These are phyloP conservation scores for Fraxinus sp. DNA, from an alignment of 305 asterid species.

Conservation along the genomic window DNA sequence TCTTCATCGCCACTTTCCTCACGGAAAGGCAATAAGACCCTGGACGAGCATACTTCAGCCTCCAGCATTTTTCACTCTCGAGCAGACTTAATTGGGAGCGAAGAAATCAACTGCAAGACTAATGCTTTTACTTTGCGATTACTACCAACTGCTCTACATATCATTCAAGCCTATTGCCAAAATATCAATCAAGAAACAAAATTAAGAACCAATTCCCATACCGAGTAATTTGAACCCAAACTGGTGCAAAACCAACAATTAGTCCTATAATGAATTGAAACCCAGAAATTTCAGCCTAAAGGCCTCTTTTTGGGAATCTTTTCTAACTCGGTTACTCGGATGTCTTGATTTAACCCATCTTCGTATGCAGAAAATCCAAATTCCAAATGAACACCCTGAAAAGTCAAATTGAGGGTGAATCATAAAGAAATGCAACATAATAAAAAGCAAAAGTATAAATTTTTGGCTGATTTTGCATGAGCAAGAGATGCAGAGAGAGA, in stretches of 20 bases:
- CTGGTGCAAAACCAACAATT: conserved; percentile 1
- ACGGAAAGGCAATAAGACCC: conserved; percentile 65
- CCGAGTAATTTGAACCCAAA: neutral
- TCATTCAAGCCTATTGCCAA: conserved; percentile 22
- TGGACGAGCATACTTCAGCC: conserved; percentile 57
- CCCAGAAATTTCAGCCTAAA: neutral
- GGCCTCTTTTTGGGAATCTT: neutral
- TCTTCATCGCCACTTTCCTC: conserved; percentile 92
- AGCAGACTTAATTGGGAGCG: conserved; percentile 23
- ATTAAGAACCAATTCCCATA: conserved; percentile 8
- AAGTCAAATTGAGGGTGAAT: conserved; percentile 23
- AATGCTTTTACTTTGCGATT: conserved; percentile 10
- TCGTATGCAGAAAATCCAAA: conserved; percentile 29
- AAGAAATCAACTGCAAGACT: conserved; percentile 12
- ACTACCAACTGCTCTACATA: conserved; percentile 24
- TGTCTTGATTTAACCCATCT: conserved; percentile 19
- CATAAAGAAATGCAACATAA: conserved; percentile 9
- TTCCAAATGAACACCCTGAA: conserved; percentile 43
- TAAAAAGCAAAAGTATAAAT: neutral
- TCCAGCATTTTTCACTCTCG: conserved; percentile 54
- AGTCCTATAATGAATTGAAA: conserved; percentile 7
- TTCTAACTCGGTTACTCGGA: neutral
- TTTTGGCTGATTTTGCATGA: conserved; percentile 13
- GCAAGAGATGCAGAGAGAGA: conserved; percentile 21
- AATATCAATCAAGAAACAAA: conserved; percentile 14